Evolutionary conservation across 306 rosid species (phyloP), one percentile per base, ranked within the genome.

Genomic region (Vicia villosa): DNA sequence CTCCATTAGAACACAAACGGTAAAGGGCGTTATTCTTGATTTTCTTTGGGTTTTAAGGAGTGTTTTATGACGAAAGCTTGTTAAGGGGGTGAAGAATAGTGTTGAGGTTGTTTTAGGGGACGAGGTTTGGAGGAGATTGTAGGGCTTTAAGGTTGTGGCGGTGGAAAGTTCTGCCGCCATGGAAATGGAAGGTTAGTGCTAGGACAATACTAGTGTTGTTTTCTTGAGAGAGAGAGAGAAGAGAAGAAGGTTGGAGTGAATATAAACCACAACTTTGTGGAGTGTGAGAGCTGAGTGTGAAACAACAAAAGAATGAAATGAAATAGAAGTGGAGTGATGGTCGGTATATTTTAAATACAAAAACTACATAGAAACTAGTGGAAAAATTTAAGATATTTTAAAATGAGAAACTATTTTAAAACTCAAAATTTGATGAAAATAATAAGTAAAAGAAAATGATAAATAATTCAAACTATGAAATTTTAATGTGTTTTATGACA

Each of bases 81-180:
- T 78, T 1, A 79, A 56, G 40, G 84, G 84, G 16, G 76, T 63
- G 66, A 75, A 79, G 55, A 86, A 34, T 3, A 78, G 22, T 5
- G 77, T 62, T 19, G 83, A 51, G 28, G 66, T 40, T 55, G 79
- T 62, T 59, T 74, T 83, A 19, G 75, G 73, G 59, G 68, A 66
- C 63, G 62, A 73, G 20, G 80, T 10, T 6, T 74, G 77, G 74
- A 67, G 36, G 46, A 78, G 72, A 30, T 56, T 77, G 75, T 74
- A 42, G 66, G 93, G 83, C 38, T 76, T 86, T 20, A 82, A 68
- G 76, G 45, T 55, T 56, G 72, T 2, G 87, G 85, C 69, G 86
- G 89, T 47, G 46, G 83, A 81, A 66, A 84, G 65, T 36, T 84
- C 80, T 20, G 65, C 83, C 81, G 96, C 96, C 97, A 91, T 91